Conservation (phyloP, 2,329 filamentous ascomycete genomes). For the Fusarium fracticaudum region DNA sequence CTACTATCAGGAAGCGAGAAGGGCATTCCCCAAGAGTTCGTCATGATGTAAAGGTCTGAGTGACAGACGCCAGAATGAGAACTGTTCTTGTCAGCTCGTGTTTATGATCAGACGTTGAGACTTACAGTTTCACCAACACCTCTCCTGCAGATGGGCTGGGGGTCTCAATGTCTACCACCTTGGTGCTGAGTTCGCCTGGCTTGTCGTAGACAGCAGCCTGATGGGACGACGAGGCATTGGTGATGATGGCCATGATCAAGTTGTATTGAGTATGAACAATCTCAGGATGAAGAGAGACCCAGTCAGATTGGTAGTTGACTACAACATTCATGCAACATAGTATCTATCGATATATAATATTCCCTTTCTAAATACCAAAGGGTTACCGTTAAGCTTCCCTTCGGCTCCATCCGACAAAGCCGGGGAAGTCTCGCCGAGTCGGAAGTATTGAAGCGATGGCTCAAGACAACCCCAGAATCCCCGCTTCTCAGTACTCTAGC, state of each 20-base stretch:
- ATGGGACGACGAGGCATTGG: accelerated
- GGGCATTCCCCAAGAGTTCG: background rate
- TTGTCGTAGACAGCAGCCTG: background rate
- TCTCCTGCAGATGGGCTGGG: background rate
- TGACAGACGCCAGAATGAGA: background rate
- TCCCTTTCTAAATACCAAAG: background rate
- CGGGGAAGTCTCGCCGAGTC: background rate
- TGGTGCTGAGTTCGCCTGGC: background rate
- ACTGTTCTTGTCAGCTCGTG: background rate
- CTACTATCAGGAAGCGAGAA: background rate
- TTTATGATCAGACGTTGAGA: accelerated
- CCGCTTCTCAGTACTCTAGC: background rate
- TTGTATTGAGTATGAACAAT: accelerated
- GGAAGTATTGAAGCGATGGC: background rate
- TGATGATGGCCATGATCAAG: background rate
- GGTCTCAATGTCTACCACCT: background rate
- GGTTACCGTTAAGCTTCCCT: background rate
- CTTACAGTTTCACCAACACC: background rate
- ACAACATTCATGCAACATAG: no score
- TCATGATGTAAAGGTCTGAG: background rate
- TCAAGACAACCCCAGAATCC: background rate
- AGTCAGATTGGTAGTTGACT: no score
- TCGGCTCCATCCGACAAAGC: background rate
- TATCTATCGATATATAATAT: background rate
- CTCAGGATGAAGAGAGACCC: accelerated